Evolutionary conservation across 352 stramenopile species (phyloP).

Genomic region (Phytophthora ohioensis): DNA sequence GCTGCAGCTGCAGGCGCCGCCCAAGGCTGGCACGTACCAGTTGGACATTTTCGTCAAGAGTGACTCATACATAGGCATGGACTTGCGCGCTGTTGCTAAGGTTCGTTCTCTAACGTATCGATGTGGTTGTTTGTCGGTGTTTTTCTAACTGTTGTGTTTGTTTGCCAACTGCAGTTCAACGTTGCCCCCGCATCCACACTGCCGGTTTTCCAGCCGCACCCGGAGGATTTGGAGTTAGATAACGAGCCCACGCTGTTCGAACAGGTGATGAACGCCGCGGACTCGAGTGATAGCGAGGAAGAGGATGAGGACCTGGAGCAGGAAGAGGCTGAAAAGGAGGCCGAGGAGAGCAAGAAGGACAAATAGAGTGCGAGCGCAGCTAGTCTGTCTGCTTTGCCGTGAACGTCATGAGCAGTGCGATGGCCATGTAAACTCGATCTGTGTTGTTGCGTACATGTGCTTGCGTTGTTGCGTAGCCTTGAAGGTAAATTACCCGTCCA

Average conservation of each 20-base stretch:
- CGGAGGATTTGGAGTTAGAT: constrained; percentile 98
- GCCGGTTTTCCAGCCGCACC: constrained; percentile 97
- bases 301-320: constrained; percentile 71
- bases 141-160: constrained; percentile 17
- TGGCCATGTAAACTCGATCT: constrained; percentile 35
- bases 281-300: constrained; percentile 90
- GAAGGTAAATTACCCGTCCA: neutral
- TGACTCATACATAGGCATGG: constrained; percentile 98
- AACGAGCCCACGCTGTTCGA: constrained; percentile 99
- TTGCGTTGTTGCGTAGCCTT: constrained; percentile 6
- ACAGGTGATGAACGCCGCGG: constrained; percentile 92
- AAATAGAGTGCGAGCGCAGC: constrained; percentile 59
- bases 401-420: constrained; percentile 34
- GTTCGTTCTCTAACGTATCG: constrained; percentile 38
- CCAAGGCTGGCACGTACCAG: constrained; percentile 94
- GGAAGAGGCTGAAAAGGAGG: constrained; percentile 65
- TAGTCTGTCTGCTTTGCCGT: constrained; percentile 39
- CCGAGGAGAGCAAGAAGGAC: constrained; percentile 70
- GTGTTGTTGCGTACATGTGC: constrained; percentile 29
- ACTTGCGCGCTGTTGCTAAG: constrained; percentile 93
- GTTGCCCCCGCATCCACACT: constrained; percentile 93
- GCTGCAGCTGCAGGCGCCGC: constrained; percentile 97
- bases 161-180: constrained; percentile 79
- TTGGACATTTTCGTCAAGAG: constrained; percentile 98
- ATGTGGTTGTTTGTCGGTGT: neutral